Conservation (phyloP, 106 monocot genomes). For the Amphibolis antarctica region DNA sequence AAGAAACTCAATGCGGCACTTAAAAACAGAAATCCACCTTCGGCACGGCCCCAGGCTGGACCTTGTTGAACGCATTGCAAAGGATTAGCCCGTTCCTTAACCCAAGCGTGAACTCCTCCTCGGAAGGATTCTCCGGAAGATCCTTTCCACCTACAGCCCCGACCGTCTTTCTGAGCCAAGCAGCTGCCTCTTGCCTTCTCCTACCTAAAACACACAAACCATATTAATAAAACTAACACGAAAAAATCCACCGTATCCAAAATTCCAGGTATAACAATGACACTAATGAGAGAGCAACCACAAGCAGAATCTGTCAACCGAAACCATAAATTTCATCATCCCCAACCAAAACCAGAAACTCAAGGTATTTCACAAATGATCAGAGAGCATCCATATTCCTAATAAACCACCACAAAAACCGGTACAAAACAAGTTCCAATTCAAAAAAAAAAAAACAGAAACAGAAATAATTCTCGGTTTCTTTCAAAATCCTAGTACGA, state of each 20-base stretch:
- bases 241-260: not conserved
- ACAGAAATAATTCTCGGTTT: not conserved
- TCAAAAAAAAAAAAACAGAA: not conserved
- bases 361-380: not conserved
- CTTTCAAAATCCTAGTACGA: not conserved
- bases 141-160: slow-evolving; percentile 45
- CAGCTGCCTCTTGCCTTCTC: slow-evolving; percentile 69
- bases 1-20: too few relatives aligned
- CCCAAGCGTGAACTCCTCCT: slow-evolving; percentile 68
- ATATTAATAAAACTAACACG: not conserved
- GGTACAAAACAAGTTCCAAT: not conserved
- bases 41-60: slow-evolving; percentile 59
- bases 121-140: slow-evolving; percentile 68
- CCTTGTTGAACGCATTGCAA: slow-evolving; percentile 85
- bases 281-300: not conserved
- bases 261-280: not conserved
- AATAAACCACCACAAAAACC: not conserved
- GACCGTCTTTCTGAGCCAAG: slow-evolving; percentile 63
- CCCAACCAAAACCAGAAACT: not conserved
- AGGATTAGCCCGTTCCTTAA: slow-evolving; percentile 77
- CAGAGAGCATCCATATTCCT: not conserved
- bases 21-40: slow-evolving; percentile 32
- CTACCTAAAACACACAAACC: slow-evolving; percentile 19
- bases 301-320: not conserved
- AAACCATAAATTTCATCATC: not conserved